Evolutionary conservation across 495 filamentous ascomycete genomes (phyloP), one percentile per base, ranked within the genome.

Genomic region (Glarea lozoyensis): DNA sequence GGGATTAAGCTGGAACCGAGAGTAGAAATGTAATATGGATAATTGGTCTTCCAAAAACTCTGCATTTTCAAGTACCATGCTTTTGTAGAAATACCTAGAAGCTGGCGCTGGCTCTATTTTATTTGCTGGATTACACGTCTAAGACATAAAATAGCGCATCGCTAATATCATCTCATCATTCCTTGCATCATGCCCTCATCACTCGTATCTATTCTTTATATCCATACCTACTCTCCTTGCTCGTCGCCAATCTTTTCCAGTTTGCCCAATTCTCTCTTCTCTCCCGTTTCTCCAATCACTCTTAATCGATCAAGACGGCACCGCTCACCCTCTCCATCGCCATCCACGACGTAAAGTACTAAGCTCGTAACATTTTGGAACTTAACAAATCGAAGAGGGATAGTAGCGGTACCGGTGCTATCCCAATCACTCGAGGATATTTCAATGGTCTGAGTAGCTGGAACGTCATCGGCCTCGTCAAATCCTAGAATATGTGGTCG

Each of bases 201-300:
- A 3, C n/a, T 16, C 4, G 11, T 18, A 17, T 24, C 18, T n/a
- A 10, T 24, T 35, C 23, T 16, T 18, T 31, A n/a, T n/a, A n/a
- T n/a, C n/a, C n/a, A n/a, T n/a, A 6, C 18, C 16, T 70, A 78
- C 65, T 84, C 75, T 49, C 73, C 78, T 16, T 67, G 61, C 59
- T 87, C 50, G 36, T 94, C 84, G 10, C 82, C 86, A 57, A 94
- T 78, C 75, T 97, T 97, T 76, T 94, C 87, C 51, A 98, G 65
- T 72, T 94, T 94, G 38, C 88, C 92, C 75, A 85, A 82, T 36
- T 88, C 83, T 41, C 87, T 70, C 74, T 93, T 93, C 72, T 93
- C 85, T 10, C 90, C 88, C n/a, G 77, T 73, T 64, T 96, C 92
- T 24, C 92, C 92, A 55, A 96, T 80, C 25, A 98, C 67, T 45